Percentiles rank a stretch among this genome's conserved stretches.
These are phyloP conservation scores for Calycina herbarum DNA, from an alignment of 2,329 filamentous ascomycete genomes.

Conservation along the genomic window DNA sequence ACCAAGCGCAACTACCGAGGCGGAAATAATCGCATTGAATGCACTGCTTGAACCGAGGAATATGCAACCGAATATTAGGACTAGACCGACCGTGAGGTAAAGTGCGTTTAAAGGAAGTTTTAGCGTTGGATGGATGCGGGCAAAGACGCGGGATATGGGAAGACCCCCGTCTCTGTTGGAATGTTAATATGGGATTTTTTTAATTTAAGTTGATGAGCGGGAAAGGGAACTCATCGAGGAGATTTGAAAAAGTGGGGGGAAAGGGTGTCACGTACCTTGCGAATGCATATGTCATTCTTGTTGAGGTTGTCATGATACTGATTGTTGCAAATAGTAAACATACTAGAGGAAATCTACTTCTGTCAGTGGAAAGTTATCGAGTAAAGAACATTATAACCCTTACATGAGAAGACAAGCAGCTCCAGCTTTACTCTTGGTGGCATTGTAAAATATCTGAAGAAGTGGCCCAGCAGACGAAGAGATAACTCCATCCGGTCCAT, in stretches of 20 bases:
- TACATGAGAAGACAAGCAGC: constrained; percentile 32
- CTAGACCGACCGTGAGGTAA: constrained; percentile 57
- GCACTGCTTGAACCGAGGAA: constrained; percentile 66
- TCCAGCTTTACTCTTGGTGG: constrained; percentile 42
- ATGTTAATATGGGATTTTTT: not conserved
- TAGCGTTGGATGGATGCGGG: constrained; percentile 59
- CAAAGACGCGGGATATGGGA: constrained; percentile 42
- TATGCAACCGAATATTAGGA: constrained; percentile 67
- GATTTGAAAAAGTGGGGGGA: constrained; percentile 45
- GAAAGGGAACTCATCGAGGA: not conserved
- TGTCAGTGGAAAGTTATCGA: constrained; percentile 9
- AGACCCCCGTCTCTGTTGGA: not conserved
- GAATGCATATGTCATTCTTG: constrained; percentile 68
- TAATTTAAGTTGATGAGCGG: not conserved
- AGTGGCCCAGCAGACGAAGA: constrained; percentile 47
- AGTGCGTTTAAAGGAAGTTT: constrained; percentile 68
- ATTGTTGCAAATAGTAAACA: constrained; percentile 65
- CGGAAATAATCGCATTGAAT: constrained; percentile 70
- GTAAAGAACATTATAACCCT: not conserved
- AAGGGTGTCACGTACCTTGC: constrained; percentile 56
- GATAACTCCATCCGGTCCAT: constrained; percentile 44
- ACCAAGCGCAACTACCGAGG: constrained; percentile 70
- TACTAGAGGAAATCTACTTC: constrained; percentile 54
- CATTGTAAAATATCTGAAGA: constrained; percentile 52
- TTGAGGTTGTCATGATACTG: constrained; percentile 65